A percentile compares a stretch with the other conserved stretches of the same genome.
phyloP scores from a whole-genome alignment of 1,139 yeast genomes.

The Debaryomyces coudertii region DNA sequence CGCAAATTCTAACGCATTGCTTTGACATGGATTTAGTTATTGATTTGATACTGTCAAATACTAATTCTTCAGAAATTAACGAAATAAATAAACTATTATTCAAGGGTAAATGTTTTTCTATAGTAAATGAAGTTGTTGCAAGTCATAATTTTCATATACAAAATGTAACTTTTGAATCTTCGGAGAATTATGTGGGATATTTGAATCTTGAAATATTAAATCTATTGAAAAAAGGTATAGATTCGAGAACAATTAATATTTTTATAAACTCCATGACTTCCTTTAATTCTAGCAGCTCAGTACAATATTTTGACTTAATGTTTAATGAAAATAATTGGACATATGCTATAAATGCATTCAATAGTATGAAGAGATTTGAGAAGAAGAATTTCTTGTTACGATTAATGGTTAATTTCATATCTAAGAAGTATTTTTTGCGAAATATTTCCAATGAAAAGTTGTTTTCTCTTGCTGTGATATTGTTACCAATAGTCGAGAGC shows the following conservation, averaged over 20 bases:
- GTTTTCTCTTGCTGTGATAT: conserved; percentile 11
- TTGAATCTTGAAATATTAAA: conserved; percentile 22
- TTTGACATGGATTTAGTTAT: conserved; percentile 24
- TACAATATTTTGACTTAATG: conserved; percentile 27
- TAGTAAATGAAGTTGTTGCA: conserved; percentile 27
- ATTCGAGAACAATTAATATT: conserved; percentile 19
- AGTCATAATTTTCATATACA: conserved; percentile 15
- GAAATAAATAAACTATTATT: conserved; percentile 44
- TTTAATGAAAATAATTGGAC: conserved; percentile 27
- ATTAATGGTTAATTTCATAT: conserved; percentile 14
- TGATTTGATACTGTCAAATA: conserved; percentile 15
- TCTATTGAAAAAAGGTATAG: conserved; percentile 15
- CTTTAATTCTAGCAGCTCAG: conserved; percentile 22
- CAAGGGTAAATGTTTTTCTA: conserved; percentile 34
- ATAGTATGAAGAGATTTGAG: conserved; percentile 32
- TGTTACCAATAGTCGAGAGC: conserved; percentile 10
- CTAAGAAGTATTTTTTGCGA: conserved; percentile 7
- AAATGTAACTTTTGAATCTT: conserved; percentile 20
- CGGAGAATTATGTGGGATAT: conserved; percentile 27
- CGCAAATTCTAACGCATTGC: conserved; percentile 13
- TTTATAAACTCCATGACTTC: conserved; percentile 30
- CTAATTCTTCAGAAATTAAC: conserved; percentile 21
- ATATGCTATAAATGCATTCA: conserved; percentile 20
- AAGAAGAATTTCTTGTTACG: conserved; percentile 22
- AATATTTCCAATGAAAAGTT: conserved; percentile 8